Percentiles rank a stretch among this genome's conserved stretches.
Evolutionary conservation across 352 stramenopile species (phyloP).

Genomic region (Pythium graminicola): DNA sequence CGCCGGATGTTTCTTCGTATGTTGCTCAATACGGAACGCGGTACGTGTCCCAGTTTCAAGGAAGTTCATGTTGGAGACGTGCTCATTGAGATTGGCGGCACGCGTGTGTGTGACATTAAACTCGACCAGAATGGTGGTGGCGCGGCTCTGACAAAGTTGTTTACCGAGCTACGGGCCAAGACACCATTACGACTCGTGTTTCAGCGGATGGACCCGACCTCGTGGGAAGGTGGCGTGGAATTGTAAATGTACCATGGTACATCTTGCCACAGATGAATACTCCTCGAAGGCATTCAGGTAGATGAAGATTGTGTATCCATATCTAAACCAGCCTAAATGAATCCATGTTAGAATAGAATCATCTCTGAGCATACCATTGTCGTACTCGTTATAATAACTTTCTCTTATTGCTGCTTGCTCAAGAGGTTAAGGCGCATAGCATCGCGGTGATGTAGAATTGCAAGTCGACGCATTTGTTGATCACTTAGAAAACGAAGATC

Average conservation of each 20-base stretch:
- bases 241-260: slow-evolving; percentile 20
- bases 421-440: background rate
- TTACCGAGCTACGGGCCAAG: slow-evolving; percentile 46
- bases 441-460: slow-evolving; percentile 13
- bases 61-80: slow-evolving; percentile 57
- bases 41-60: slow-evolving; percentile 57
- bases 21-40: slow-evolving; percentile 68
- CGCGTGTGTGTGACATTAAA: slow-evolving; percentile 55
- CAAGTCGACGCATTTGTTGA: slow-evolving; percentile 11
- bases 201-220: slow-evolving; percentile 51
- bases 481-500: slow-evolving; percentile 7
- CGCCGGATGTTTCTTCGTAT: slow-evolving; percentile 53
- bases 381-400: background rate
- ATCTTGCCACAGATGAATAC: too few species aligned
- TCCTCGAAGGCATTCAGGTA: too few species aligned
- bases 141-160: slow-evolving; percentile 58
- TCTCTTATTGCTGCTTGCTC: background rate
- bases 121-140: slow-evolving; percentile 43
- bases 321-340: background rate
- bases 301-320: background rate
- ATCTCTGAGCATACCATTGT: background rate
- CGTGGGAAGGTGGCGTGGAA: slow-evolving; percentile 72
- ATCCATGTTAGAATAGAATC: background rate
- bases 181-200: slow-evolving; percentile 60
- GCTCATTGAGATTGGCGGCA: slow-evolving; percentile 51